A percentile compares a stretch with the other conserved stretches of the same genome.
Conservation (phyloP, 2,329 filamentous ascomycete species). For the Fusarium floridanum region DNA sequence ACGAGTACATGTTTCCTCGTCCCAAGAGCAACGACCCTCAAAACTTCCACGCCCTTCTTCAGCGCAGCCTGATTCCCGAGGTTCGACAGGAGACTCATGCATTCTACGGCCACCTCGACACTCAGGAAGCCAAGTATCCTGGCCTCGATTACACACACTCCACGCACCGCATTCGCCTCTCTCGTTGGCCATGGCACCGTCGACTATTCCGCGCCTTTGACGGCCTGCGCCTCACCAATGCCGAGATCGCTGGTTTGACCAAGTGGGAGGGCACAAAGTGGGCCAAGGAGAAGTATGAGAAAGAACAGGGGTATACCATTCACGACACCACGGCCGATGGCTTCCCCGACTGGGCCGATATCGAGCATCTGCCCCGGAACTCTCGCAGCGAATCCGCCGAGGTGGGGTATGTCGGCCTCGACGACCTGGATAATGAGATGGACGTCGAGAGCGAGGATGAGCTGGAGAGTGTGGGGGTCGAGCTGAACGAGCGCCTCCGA, state of each 20-base stretch:
- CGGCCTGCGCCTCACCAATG: conserved; percentile 73
- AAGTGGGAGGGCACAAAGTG: conserved; percentile 88
- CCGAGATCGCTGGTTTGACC: conserved; percentile 78
- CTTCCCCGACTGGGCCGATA: conserved; percentile 68
- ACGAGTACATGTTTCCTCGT: conserved; percentile 79
- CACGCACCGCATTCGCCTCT: conserved; percentile 82
- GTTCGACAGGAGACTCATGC: conserved; percentile 83
- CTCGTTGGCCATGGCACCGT: conserved; percentile 81
- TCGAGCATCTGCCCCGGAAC: conserved; percentile 35
- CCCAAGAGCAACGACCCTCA: conserved; percentile 76
- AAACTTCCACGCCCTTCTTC: conserved; percentile 77
- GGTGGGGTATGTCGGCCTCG: conserved; percentile 35
- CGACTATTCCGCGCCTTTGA: conserved; percentile 84
- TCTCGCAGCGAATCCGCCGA: conserved; percentile 26
- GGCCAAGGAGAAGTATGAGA: conserved; percentile 85
- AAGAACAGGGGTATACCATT: conserved; percentile 78
- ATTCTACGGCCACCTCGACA: conserved; percentile 84
- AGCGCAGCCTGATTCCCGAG: conserved; percentile 79
- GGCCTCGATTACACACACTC: conserved; percentile 82
- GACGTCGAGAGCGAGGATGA: conserved; percentile 68
- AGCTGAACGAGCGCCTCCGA: conserved; percentile 73
- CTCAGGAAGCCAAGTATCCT: conserved; percentile 84
- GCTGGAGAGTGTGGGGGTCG: conserved; percentile 68
- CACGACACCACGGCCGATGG: conserved; percentile 78
- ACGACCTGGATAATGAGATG: conserved; percentile 50